Percentiles rank a stretch among this genome's conserved stretches.
Conservation (phyloP, 2,329 filamentous ascomycete species). For the Emydomyces testavorans region DNA sequence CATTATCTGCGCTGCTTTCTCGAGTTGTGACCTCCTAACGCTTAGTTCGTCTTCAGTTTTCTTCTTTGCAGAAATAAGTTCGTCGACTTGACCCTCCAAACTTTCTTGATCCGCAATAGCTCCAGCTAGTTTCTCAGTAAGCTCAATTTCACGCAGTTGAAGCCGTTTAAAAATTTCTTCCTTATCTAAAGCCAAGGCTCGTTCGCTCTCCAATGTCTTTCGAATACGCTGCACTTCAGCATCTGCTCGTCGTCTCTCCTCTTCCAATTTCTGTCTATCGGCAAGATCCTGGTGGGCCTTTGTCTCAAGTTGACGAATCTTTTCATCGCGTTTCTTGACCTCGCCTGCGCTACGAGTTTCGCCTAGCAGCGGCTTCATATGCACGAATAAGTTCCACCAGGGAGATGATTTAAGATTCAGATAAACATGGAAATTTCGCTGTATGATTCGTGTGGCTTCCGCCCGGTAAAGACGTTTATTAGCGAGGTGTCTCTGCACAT, state of each 20-base stretch:
- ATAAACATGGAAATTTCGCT: conserved; percentile 87
- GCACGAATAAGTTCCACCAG: conserved; percentile 92
- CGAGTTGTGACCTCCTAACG: conserved; percentile 65
- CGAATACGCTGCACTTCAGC: conserved; percentile 80
- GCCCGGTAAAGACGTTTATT: conserved; percentile 90
- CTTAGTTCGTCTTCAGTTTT: conserved; percentile 76
- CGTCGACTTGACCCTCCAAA: conserved; percentile 85
- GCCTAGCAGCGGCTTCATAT: conserved; percentile 90
- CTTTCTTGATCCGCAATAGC: conserved; percentile 90
- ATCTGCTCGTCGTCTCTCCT: conserved; percentile 78
- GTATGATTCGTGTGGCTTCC: conserved; percentile 88
- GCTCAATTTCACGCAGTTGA: conserved; percentile 77
- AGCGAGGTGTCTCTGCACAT: conserved; percentile 72
- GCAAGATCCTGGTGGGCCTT: conserved; percentile 68
- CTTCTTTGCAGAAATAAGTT: conserved; percentile 78
- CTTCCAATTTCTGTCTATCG: conserved; percentile 70
- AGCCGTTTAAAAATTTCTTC: conserved; percentile 98
- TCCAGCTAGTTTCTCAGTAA: conserved; percentile 83
- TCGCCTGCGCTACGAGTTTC: conserved; percentile 84
- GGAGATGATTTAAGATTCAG: conserved; percentile 80
- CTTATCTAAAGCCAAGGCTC: conserved; percentile 90
- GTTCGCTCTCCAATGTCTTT: conserved; percentile 88
- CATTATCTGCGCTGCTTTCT: conserved; percentile 84
- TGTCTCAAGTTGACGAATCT: conserved; percentile 75
- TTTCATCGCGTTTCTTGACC: conserved; percentile 88